These are phyloP conservation scores for Macrocystidia cucumis DNA, from an alignment of 1,284 basidiomycete genomes.

Conservation along the genomic window DNA sequence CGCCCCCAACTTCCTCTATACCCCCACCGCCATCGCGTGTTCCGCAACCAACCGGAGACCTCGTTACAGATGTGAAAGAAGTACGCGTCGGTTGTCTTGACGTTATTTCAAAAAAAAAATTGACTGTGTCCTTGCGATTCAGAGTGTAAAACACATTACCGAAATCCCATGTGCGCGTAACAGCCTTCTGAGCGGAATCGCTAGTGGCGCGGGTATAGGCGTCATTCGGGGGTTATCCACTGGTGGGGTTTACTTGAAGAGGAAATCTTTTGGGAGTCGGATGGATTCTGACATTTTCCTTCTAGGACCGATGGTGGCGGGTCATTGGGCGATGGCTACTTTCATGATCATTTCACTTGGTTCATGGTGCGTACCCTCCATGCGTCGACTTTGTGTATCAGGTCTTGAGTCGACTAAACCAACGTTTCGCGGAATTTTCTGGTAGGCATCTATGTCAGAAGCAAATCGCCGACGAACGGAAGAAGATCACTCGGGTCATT, in stretches of 20 bases:
- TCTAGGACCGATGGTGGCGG: constrained; percentile 33
- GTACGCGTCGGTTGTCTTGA: neutral
- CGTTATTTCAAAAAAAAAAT: neutral
- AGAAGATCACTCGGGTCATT: constrained; percentile 46
- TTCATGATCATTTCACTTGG: constrained; percentile 32
- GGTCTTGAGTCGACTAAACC: too few relatives aligned
- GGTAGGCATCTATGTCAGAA: constrained; percentile 57
- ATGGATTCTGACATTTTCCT: neutral
- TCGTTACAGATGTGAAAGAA: neutral
- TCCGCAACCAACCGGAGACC: neutral
- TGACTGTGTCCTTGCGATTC: too few relatives aligned
- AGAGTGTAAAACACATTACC: constrained; percentile 32
- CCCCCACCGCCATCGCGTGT: neutral
- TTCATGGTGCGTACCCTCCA: constrained; percentile 28
- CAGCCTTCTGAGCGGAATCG: constrained; percentile 36
- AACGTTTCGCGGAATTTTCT: constrained; percentile 2
- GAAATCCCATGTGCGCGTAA: constrained; percentile 63
- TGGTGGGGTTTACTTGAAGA: constrained; percentile 19
- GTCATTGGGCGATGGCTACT: constrained; percentile 38
- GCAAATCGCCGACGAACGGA: constrained; percentile 45
- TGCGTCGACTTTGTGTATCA: constrained; percentile 3
- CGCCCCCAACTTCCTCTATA: constrained; percentile 8
- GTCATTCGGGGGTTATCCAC: constrained; percentile 38
- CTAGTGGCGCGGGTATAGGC: constrained; percentile 41
- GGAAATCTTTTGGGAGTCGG: neutral